Evolutionary conservation across 441 rosid species (phyloP).

Genomic region (Metrosideros polymorpha): DNA sequence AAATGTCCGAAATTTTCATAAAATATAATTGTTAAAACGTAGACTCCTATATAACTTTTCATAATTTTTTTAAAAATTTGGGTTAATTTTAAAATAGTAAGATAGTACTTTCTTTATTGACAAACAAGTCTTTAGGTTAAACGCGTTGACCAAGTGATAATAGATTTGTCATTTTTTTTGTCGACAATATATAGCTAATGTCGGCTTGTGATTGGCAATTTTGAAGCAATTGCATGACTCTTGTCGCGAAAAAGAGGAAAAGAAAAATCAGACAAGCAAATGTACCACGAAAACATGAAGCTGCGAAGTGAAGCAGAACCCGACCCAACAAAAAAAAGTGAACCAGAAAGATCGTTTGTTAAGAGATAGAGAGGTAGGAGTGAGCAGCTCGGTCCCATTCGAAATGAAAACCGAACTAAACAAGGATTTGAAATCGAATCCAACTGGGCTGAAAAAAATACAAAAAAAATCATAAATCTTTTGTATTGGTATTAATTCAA

Average conservation of each 20-base stretch:
- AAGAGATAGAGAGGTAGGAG: neutral
- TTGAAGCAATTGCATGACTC: neutral
- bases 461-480: no score
- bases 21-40: neutral
- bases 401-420: neutral
- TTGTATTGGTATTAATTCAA: no score
- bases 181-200: no score
- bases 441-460: no score
- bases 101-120: neutral
- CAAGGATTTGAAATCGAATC: neutral
- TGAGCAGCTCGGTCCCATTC: accelerated
- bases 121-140: neutral
- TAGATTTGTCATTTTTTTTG: neutral
- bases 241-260: neutral
- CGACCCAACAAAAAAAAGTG: no score
- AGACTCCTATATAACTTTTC: neutral
- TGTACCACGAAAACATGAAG: neutral
- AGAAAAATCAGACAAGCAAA: neutral
- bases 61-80: accelerated
- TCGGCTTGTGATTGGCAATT: neutral
- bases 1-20: neutral
- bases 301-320: no score
- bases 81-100: neutral
- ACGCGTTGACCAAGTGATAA: neutral
- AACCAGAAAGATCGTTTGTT: no score